phyloP scores from a whole-genome alignment of 352 stramenopile genomes.

The Pythium dissotocum region DNA sequence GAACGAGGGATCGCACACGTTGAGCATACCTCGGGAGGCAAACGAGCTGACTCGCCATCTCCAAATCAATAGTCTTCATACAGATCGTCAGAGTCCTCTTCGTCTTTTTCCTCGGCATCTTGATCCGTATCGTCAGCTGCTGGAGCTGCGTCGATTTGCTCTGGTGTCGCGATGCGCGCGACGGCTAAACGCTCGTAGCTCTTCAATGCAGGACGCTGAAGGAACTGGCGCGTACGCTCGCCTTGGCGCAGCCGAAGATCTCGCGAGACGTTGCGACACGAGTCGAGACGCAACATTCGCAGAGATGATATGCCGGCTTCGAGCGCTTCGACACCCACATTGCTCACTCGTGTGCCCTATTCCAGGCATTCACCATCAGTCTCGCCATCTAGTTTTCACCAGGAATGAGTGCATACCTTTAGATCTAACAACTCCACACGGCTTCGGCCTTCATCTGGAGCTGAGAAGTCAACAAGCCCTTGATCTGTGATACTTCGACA shows the following conservation, averaged over 20 bases:
- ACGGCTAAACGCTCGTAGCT: slow-evolving; percentile 21
- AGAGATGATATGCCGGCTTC: slow-evolving; percentile 41
- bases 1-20: slow-evolving; percentile 10
- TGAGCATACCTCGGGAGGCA: background rate
- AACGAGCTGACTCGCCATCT: background rate
- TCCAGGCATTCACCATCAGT: background rate
- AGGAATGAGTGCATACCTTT: slow-evolving; percentile 38
- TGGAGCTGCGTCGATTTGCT: slow-evolving; percentile 18
- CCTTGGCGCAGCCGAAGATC: slow-evolving; percentile 46
- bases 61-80: slow-evolving; percentile 16
- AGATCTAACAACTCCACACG: slow-evolving; percentile 60
- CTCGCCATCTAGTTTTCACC: background rate
- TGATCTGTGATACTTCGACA: slow-evolving; percentile 52
- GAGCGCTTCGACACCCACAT: slow-evolving; percentile 42
- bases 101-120: slow-evolving; percentile 31
- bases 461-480: slow-evolving; percentile 41
- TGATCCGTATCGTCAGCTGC: slow-evolving; percentile 9
- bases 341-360: slow-evolving; percentile 56
- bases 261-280: slow-evolving; percentile 63
- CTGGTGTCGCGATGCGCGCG: slow-evolving; percentile 23
- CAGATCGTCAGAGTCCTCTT: slow-evolving; percentile 20
- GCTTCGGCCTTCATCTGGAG: slow-evolving; percentile 26
- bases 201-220: slow-evolving; percentile 1
- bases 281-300: slow-evolving; percentile 66
- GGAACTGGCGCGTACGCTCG: slow-evolving; percentile 16